Conservation (phyloP, 768 basidiomycete species). For the Leccinum subtestaceum region DNA sequence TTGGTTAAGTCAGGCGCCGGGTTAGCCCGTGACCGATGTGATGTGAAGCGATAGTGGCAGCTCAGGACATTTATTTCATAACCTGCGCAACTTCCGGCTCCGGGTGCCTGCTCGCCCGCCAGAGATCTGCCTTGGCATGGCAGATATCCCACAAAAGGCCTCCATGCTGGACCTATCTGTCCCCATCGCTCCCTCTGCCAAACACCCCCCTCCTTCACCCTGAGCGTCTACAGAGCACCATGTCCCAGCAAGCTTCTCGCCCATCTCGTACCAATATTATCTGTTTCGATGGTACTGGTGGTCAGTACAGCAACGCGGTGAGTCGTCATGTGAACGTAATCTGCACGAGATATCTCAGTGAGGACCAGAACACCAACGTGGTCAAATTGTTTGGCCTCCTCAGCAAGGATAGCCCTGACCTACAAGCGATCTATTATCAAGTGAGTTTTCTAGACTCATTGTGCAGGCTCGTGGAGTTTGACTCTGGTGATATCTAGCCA, state of each 20-base stretch:
- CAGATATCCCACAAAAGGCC: constrained; percentile 8
- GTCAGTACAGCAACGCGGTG: constrained; percentile 49
- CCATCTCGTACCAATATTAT: constrained; percentile 50
- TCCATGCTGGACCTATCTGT: neutral
- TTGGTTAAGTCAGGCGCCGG: neutral
- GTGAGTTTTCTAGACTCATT: constrained; percentile 31
- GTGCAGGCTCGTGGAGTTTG: neutral
- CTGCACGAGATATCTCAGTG: neutral
- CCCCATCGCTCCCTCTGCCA: neutral
- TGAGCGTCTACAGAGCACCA: constrained; percentile 1
- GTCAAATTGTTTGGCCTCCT: constrained; percentile 69
- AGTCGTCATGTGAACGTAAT: constrained; percentile 12
- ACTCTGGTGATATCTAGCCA: constrained; percentile 29
- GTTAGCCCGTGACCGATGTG: neutral
- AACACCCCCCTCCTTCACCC: neutral
- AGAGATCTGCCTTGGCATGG: neutral
- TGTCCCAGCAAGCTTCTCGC: constrained; percentile 11
- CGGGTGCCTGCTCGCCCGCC: neutral
- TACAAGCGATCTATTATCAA: constrained; percentile 72
- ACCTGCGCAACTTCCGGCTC: neutral
- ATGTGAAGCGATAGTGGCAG: neutral
- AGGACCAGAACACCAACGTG: constrained; percentile 58
- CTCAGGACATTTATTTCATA: neutral
- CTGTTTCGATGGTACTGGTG: constrained; percentile 69
- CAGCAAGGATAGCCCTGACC: constrained; percentile 49